These are phyloP conservation scores for Coemansia brasiliensis DNA, from an alignment of 192 early-diverging fungal genomes.

Conservation along the genomic window DNA sequence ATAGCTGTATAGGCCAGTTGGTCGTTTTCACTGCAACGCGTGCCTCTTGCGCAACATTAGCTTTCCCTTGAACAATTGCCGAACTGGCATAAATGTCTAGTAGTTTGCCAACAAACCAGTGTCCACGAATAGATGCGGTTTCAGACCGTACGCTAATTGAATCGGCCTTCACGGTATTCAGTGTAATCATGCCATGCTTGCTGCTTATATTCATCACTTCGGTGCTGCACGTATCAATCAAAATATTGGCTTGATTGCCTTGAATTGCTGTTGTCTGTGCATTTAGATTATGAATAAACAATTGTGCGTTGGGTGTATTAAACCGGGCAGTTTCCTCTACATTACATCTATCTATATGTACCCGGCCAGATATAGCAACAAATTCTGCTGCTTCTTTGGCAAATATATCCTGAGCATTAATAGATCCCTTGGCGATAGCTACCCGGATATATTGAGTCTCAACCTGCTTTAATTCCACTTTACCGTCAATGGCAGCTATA, in stretches of 20 bases:
- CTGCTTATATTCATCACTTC: background rate
- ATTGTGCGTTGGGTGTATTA: conserved; percentile 10
- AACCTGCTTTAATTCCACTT: conserved; percentile 3
- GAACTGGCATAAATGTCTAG: background rate
- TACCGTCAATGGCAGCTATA: conserved; percentile 22
- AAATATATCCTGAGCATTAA: conserved; percentile 3
- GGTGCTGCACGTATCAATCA: background rate
- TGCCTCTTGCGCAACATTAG: background rate
- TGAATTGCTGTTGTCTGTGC: conserved; percentile 3
- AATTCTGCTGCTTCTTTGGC: conserved; percentile 14
- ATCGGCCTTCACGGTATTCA: background rate
- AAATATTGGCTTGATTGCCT: background rate
- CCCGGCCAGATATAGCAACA: conserved; percentile 14
- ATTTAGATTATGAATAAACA: background rate
- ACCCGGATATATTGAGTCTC: conserved; percentile 14
- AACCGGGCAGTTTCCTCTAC: conserved; percentile 11
- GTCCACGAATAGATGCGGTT: background rate
- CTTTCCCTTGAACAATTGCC: conserved; percentile 2
- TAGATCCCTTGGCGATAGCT: conserved; percentile 22
- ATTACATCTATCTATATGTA: conserved; percentile 12
- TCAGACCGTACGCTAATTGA: background rate
- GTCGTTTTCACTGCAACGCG: background rate
- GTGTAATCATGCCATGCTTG: background rate
- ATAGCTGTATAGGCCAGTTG: conserved; percentile 5
- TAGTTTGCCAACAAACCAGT: background rate